Percentiles rank a stretch among this genome's conserved stretches.
These are phyloP conservation scores for Penicillium sp. DNA, from an alignment of 2,329 filamentous ascomycete genomes.

Conservation along the genomic window DNA sequence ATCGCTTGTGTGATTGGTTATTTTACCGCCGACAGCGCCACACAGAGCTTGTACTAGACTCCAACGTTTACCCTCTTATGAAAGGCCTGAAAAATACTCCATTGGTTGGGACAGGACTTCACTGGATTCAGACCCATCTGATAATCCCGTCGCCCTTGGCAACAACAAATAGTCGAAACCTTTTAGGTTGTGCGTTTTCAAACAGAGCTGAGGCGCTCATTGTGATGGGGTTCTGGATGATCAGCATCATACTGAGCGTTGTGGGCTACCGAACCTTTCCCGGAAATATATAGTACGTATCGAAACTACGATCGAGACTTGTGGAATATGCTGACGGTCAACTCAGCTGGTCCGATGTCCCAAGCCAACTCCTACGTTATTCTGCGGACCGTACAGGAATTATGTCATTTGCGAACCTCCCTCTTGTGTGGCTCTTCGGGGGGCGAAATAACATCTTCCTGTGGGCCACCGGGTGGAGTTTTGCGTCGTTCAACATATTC, in stretches of 20 bases:
- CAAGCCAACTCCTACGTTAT: constrained; percentile 52
- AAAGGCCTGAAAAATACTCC: not conserved
- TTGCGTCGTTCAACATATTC: constrained; percentile 64
- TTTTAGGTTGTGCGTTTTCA: constrained; percentile 49
- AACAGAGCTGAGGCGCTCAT: constrained; percentile 50
- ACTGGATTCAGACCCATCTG: constrained; percentile 41
- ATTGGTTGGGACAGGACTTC: constrained; percentile 12
- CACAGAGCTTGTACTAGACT: not conserved
- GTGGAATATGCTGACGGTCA: constrained; percentile 3
- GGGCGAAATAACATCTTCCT: constrained; percentile 66
- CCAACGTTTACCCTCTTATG: constrained; percentile 5
- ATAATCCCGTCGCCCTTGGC: constrained; percentile 47
- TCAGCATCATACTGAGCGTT: constrained; percentile 47
- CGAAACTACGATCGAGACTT: not conserved
- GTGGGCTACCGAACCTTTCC: constrained; percentile 48
- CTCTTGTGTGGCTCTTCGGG: constrained; percentile 65
- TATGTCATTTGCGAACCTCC: constrained; percentile 63
- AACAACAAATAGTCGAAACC: constrained; percentile 38
- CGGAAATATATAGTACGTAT: constrained; percentile 50
- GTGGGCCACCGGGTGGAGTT: constrained; percentile 68
- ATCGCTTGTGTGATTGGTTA: constrained; percentile 29
- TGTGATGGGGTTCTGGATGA: constrained; percentile 45
- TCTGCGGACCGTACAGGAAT: constrained; percentile 64
- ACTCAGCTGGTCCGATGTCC: constrained; percentile 29
- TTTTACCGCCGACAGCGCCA: constrained; percentile 13